Base-by-base conservation (phyloP, 2,329 filamentous ascomycete species). In the Phyllosticta capitalensis region DNA sequence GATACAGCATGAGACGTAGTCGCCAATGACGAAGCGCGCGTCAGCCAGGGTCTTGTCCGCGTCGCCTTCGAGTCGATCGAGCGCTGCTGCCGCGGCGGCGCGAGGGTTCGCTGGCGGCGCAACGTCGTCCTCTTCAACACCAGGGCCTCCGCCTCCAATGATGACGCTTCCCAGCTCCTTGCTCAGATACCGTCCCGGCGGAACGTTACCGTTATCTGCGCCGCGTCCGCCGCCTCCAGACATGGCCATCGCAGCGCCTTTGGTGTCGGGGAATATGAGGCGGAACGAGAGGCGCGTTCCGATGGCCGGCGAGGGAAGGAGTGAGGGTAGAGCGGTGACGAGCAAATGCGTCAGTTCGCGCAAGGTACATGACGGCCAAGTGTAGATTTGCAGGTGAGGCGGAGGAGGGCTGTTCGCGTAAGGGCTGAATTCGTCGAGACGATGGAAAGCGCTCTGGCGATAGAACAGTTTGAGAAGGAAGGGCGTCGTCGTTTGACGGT, bases 381-480 rank as follows among this genome's bases (percentile, higher is more conserved):
- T 92, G 78, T 96, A 92, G 67, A 96, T 86, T 63, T 89, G 82
- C 24, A 95, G 78, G 70, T 88, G 83, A 7, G 86, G 77, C 55
- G 86, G 84, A 21, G 89, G 80, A 56, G 81, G 74, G 60, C 77
- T 69, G 20, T 83, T 69, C 65, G 82, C 72, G 24, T 71, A 68
- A 26, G 76, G 72, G 52, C 72, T 69, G 71, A 94, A 90, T 65
- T 92, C 88, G 61, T 88, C 84, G 33, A 85, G 81, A 64, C 83
- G 82, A 73, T 92, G 87, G 68, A 90, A 92, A 51, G 81, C 80
- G 68, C 86, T 84, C 17, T 81, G 83, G 62, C 86, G 84, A 75
- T 92, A 95, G 78, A 92, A 95, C 62, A 96, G 81, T 70, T 89
- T 91, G 19, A 96, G 78, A 62, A 92, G 83, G 74, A 95, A 96